Conservation (phyloP, 768 basidiomycete species). For the Fibroporia radiculosa region DNA sequence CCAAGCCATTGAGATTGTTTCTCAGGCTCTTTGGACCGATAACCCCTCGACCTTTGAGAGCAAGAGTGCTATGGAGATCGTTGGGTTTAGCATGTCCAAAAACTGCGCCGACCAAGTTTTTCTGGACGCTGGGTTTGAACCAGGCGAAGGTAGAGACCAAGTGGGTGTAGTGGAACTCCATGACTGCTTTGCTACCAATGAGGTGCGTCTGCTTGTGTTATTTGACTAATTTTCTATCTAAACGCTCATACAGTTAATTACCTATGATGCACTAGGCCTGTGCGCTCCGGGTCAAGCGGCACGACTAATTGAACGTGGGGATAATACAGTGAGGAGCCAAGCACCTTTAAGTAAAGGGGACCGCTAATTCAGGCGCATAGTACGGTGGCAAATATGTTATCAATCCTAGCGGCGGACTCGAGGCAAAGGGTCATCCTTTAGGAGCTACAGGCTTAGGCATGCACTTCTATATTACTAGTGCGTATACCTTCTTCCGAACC, state of each 20-base stretch:
- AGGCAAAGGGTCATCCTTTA: slow-evolving; percentile 85
- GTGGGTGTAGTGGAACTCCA: slow-evolving; percentile 84
- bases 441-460: slow-evolving; percentile 80
- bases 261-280: slow-evolving; percentile 75
- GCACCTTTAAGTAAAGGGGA: neutral
- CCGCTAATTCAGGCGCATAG: slow-evolving; percentile 26
- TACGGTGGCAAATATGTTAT: slow-evolving; percentile 82
- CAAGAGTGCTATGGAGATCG: slow-evolving; percentile 67
- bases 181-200: slow-evolving; percentile 80
- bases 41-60: slow-evolving; percentile 55
- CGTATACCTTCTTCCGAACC: slow-evolving; percentile 19
- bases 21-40: slow-evolving; percentile 61
- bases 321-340: slow-evolving; percentile 58
- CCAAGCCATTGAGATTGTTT: slow-evolving; percentile 80
- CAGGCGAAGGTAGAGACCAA: slow-evolving; percentile 55
- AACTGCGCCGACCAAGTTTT: slow-evolving; percentile 63
- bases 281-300: slow-evolving; percentile 61
- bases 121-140: slow-evolving; percentile 57
- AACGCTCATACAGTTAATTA: slow-evolving; percentile 48
- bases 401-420: slow-evolving; percentile 79
- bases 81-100: slow-evolving; percentile 76
- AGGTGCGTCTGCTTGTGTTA: slow-evolving; percentile 35
- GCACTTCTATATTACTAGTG: slow-evolving; percentile 83
- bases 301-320: slow-evolving; percentile 63
- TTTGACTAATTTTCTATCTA: neutral